Evolutionary conservation across 495 filamentous ascomycete genomes (phyloP).

Genomic region (Tricharina praecox): DNA sequence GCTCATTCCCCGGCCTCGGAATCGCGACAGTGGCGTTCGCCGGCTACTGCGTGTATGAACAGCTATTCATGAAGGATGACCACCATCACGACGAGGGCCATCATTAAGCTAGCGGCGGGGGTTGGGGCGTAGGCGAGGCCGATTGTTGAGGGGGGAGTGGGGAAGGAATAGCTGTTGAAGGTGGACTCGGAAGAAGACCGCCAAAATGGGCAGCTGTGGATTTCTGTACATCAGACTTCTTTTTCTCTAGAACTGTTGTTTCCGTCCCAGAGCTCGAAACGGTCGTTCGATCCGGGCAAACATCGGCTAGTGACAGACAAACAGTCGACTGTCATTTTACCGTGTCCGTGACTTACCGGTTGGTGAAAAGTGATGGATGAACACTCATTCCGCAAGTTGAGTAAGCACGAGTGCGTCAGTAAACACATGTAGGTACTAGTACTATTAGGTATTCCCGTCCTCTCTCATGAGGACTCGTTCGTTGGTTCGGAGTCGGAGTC

Average conservation of each 20-base stretch:
- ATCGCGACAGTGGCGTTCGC: constrained; percentile 82
- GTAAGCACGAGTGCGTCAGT: too few species aligned
- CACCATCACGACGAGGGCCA: constrained; percentile 41
- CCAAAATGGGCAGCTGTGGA: background rate
- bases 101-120: too few species aligned
- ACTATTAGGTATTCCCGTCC: too few species aligned
- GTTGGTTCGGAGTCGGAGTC: too few species aligned
- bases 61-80: constrained; percentile 64
- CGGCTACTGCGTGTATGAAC: constrained; percentile 74
- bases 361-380: too few species aligned
- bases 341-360: too few species aligned
- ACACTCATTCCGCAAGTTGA: too few species aligned
- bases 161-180: too few species aligned
- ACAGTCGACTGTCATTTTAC: too few species aligned
- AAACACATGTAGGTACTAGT: too few species aligned
- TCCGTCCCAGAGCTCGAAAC: background rate
- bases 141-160: background rate
- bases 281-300: background rate
- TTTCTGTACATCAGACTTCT: background rate
- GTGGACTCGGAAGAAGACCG: background rate
- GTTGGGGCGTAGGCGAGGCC: background rate
- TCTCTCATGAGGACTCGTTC: too few species aligned
- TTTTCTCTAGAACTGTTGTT: background rate
- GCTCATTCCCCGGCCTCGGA: constrained; percentile 73
- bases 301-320: too few species aligned